Conservation (phyloP, 192 early-diverging fungal species). For the Coemansia sp. region DNA sequence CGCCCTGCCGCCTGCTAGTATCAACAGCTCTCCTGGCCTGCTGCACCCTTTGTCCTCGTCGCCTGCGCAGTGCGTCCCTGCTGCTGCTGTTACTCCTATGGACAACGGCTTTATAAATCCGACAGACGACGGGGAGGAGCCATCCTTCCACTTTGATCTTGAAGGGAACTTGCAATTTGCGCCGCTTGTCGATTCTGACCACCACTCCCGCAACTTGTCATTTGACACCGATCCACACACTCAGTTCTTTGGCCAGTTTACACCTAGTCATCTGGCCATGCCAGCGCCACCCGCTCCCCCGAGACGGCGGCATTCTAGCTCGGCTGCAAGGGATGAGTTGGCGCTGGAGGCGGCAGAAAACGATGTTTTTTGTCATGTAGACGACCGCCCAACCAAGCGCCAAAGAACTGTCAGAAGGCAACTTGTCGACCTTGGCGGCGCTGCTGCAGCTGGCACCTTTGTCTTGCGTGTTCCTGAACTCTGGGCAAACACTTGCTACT, state of each 20-base stretch:
- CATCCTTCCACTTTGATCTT: slow-evolving; percentile 22
- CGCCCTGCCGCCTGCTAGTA: neutral
- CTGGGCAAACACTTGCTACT: slow-evolving; percentile 32
- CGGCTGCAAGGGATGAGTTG: neutral
- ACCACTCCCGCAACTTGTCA: neutral
- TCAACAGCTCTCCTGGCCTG: neutral
- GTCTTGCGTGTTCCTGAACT: slow-evolving; percentile 8
- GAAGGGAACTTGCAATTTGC: slow-evolving; percentile 33
- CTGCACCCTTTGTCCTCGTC: neutral
- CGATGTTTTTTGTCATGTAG: neutral
- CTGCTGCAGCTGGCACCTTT: neutral
- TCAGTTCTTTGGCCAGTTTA: neutral
- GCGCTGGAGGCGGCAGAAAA: slow-evolving; percentile 9
- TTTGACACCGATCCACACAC: neutral
- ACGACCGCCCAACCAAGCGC: neutral
- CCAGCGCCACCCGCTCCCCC: neutral
- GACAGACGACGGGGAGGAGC: neutral
- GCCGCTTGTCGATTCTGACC: neutral
- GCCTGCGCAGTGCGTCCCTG: neutral
- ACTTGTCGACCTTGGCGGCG: neutral
- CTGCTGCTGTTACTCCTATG: neutral
- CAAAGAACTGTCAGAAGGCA: neutral
- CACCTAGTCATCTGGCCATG: neutral
- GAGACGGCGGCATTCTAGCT: neutral
- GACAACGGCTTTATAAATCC: neutral